Conservation (phyloP, 1,284 basidiomycete species). For the Sanghuangporus weigelae region DNA sequence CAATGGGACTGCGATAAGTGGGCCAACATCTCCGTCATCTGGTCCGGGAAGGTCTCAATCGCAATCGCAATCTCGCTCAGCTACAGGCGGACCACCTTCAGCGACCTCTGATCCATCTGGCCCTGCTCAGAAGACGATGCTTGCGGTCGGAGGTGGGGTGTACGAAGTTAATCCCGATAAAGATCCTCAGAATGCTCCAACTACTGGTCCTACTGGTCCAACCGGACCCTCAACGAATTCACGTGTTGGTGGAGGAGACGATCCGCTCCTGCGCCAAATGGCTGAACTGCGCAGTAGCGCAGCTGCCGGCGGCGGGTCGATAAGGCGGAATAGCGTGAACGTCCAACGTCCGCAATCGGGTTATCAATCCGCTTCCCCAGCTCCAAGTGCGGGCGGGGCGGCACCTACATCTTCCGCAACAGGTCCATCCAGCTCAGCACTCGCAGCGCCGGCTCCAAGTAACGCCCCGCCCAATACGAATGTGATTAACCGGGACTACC, state of each 20-base stretch:
- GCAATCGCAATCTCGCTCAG: neutral
- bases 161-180: slow-evolving; percentile 61
- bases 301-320: slow-evolving; percentile 24
- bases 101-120: neutral
- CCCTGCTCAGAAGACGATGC: slow-evolving; percentile 49
- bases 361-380: slow-evolving; percentile 24
- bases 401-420: slow-evolving; percentile 12
- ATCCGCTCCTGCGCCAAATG: slow-evolving; percentile 75
- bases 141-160: slow-evolving; percentile 60
- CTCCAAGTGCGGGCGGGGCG: slow-evolving; percentile 21
- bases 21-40: neutral
- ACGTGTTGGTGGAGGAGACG: slow-evolving; percentile 41
- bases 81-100: neutral
- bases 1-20: slow-evolving; percentile 20
- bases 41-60: neutral
- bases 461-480: slow-evolving; percentile 1
- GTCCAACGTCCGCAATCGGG: slow-evolving; percentile 18
- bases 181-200: slow-evolving; percentile 40
- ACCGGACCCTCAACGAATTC: slow-evolving; percentile 20
- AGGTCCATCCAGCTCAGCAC: neutral
- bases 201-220: slow-evolving; percentile 6
- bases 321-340: slow-evolving; percentile 25
- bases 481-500: slow-evolving; percentile 42
- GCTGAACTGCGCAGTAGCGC: slow-evolving; percentile 39
- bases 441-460: slow-evolving; percentile 4